Evolutionary conservation across 345 rosid species (phyloP).

Genomic region (Leavenworthia alabamica): DNA sequence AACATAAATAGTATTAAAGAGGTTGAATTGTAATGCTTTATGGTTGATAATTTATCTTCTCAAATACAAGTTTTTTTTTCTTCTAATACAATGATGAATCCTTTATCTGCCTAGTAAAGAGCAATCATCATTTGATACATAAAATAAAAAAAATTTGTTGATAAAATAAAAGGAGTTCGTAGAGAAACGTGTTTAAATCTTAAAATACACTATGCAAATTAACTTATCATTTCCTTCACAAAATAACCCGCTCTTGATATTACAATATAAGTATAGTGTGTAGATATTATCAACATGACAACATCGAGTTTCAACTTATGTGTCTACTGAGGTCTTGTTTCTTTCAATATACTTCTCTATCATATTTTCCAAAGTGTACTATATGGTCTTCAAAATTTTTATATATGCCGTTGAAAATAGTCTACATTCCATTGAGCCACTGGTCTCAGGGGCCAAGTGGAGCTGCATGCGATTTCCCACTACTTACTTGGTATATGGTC

Average conservation of each 20-base stretch:
- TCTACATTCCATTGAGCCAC: neutral
- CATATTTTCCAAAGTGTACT: conserved; percentile 9
- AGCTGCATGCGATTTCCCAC: conserved; percentile 13
- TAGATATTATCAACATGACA: neutral
- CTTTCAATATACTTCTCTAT: conserved; percentile 1
- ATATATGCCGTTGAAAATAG: neutral
- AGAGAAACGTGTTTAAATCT: conserved; percentile 3
- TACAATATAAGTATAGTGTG: neutral
- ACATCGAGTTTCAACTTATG: neutral
- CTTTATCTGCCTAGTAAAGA: neutral
- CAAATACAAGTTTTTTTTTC: neutral
- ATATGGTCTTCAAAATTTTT: neutral
- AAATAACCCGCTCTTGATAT: neutral
- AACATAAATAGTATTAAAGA: neutral
- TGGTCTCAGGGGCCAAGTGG: neutral
- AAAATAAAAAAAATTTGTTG: neutral
- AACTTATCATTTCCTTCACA: neutral
- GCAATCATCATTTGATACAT: neutral
- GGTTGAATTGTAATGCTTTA: conserved; percentile 13
- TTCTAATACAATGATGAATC: conserved; percentile 2
- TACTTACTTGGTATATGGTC: conserved; percentile 10
- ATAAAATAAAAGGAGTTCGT: neutral
- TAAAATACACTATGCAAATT: neutral
- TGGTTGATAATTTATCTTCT: conserved; percentile 6
- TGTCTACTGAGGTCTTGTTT: conserved; percentile 10